Evolutionary conservation across 2,329 filamentous ascomycete genomes (phyloP).

Genomic region (Macrophomina pseudophaseolina): DNA sequence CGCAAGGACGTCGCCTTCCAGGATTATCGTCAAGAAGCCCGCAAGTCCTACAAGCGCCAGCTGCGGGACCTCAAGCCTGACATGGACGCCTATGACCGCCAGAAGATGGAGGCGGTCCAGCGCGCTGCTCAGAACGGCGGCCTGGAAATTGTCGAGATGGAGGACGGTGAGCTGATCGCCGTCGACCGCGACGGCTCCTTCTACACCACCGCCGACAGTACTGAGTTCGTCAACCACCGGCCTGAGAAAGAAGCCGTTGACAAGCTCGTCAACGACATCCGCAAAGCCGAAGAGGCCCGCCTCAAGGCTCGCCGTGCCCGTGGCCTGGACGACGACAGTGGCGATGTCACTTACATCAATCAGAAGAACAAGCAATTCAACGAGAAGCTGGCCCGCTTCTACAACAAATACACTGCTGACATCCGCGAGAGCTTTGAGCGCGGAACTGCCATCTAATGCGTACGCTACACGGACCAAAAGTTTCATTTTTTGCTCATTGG

Average conservation of each 20-base stretch:
- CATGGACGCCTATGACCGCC: slow-evolving; percentile 81
- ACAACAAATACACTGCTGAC: slow-evolving; percentile 97
- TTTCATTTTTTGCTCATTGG: not conserved
- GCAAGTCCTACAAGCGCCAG: slow-evolving; percentile 93
- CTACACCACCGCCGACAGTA: slow-evolving; percentile 85
- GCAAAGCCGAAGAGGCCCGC: slow-evolving; percentile 84
- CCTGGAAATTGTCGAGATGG: slow-evolving; percentile 93
- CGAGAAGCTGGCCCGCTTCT: slow-evolving; percentile 93
- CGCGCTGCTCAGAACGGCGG: slow-evolving; percentile 82
- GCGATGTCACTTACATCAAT: slow-evolving; percentile 98
- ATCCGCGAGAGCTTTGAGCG: slow-evolving; percentile 97
- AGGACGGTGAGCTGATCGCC: slow-evolving; percentile 90
- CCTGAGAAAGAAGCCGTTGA: slow-evolving; percentile 88
- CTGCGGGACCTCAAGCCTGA: slow-evolving; percentile 77
- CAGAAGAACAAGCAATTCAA: slow-evolving; percentile 99
- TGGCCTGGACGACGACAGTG: slow-evolving; percentile 73
- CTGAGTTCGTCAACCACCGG: slow-evolving; percentile 80
- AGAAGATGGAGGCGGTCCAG: slow-evolving; percentile 85
- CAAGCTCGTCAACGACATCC: slow-evolving; percentile 81
- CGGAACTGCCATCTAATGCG: slow-evolving; percentile 81
- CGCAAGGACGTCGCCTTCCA: slow-evolving; percentile 87
- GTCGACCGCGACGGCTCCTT: slow-evolving; percentile 90
- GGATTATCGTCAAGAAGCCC: slow-evolving; percentile 84
- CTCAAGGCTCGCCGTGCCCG: slow-evolving; percentile 86
- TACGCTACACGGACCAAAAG: not conserved